Evolutionary conservation across 768 basidiomycete species (phyloP), one percentile per base, ranked within the genome.

Genomic region (Mycena indigotica): DNA sequence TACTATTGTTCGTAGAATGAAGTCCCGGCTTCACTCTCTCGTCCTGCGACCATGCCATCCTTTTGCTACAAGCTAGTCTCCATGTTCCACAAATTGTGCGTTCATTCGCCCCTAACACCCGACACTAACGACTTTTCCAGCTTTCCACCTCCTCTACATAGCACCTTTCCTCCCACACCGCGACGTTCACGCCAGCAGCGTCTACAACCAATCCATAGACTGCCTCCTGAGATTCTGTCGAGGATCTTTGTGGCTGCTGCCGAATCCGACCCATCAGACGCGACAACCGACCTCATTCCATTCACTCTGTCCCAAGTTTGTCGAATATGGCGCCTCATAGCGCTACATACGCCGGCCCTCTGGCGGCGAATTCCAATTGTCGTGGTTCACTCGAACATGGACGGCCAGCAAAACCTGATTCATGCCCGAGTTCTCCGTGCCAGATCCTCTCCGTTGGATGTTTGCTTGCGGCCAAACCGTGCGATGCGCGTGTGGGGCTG

Each of bases 261-360:
- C 13, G 72, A 84, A 56, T 79, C 81, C 49, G 81, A 85, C 24
- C 46, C 46, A 4, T 24, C 25, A 12, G 46, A 48, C 46, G 46
- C 25, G 4, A 48, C 15, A 6, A 25, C 5, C 67, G 66, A 71
- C 50, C 79, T 80, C 73, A 77, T 89, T 30, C 84, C 88, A 21
- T 62, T 89, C 58, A 71, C 73, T 41, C 76, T 88, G 49, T 89
- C 89, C 6, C 88, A 89, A 61, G 86, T 89, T 54, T 91, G 87
- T 69, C 75, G 79, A 44, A 67, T 72, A 29, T 91, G 89, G 87
- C 77, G 88, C 40, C 71, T 79, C 30, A 74, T 88, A 26, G 80
- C 85, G 16, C 73, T 88, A 26, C 80, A 77, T 46, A 84, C 86
- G 4, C 86, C 83, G 17, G 64, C 77, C 1, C 73, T 91, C 53